phyloP scores from a whole-genome alignment of 164 flowering plant species.

The grape (Vitis vinifera) region DNA sequence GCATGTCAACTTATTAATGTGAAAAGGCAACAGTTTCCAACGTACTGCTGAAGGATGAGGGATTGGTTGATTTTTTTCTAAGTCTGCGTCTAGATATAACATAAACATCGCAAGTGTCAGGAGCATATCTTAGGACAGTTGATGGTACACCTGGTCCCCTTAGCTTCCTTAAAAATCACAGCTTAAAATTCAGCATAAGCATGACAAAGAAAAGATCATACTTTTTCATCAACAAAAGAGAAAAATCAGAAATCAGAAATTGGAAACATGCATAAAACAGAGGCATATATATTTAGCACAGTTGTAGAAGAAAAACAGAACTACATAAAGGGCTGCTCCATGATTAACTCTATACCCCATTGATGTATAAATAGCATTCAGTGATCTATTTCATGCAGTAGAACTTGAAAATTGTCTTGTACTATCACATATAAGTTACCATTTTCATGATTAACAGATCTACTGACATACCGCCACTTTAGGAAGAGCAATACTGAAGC shows the following conservation, averaged over 20 bases:
- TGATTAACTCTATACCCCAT: not conserved
- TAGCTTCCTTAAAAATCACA: constrained; percentile 41
- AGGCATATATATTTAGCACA: too few relatives aligned
- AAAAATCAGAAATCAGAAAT: too few relatives aligned
- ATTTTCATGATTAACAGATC: too few relatives aligned
- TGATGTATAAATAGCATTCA: not conserved
- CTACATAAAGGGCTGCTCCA: not conserved
- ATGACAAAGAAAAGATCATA: not conserved
- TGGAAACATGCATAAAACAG: too few relatives aligned
- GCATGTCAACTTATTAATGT: too few relatives aligned
- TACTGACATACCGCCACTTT: too few relatives aligned
- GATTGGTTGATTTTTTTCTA: constrained; percentile 34
- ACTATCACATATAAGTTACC: too few relatives aligned
- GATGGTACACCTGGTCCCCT: constrained; percentile 58
- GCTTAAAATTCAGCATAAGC: not conserved
- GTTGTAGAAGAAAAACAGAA: too few relatives aligned
- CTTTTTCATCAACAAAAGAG: not conserved
- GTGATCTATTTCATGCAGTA: not conserved
- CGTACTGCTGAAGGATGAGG: constrained; percentile 35
- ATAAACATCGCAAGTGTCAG: constrained; percentile 58
- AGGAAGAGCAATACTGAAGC: too few relatives aligned
- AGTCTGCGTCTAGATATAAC: constrained; percentile 46
- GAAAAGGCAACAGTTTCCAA: not conserved
- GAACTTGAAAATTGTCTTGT: not conserved
- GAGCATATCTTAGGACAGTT: constrained; percentile 48